phyloP scores from a whole-genome alignment of 2,329 filamentous ascomycete species.

The Fusarium ramigenum region DNA sequence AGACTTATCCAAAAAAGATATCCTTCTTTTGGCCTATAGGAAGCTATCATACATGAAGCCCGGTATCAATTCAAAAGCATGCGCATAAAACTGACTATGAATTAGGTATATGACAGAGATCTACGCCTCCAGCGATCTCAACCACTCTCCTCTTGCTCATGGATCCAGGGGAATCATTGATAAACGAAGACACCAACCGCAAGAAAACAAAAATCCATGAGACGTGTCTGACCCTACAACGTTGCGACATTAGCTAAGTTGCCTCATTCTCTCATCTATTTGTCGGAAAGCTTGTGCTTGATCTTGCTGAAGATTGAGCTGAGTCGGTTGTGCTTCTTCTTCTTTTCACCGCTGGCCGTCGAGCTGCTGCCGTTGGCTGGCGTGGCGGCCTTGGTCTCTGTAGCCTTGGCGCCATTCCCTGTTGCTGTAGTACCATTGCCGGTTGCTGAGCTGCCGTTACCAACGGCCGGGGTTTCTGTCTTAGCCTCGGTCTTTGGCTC shows the following conservation, averaged over 20 bases:
- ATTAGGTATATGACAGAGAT: slow-evolving; percentile 50
- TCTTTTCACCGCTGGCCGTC: slow-evolving; percentile 59
- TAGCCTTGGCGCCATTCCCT: slow-evolving; percentile 34
- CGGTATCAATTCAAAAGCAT: slow-evolving; percentile 41
- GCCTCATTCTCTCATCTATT: slow-evolving; percentile 37
- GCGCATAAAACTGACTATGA: slow-evolving; percentile 44
- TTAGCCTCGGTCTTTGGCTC: slow-evolving; percentile 19
- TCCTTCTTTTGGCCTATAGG: slow-evolving; percentile 24
- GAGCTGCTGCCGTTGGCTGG: slow-evolving; percentile 27
- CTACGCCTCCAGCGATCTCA: slow-evolving; percentile 43
- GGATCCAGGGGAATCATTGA: slow-evolving; percentile 53
- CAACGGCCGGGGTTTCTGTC: slow-evolving; percentile 28
- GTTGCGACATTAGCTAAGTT: slow-evolving; percentile 40
- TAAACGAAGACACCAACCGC: slow-evolving; percentile 50
- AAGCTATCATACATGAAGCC: slow-evolving; percentile 38
- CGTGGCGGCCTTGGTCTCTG: slow-evolving; percentile 36
- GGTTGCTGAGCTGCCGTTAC: slow-evolving; percentile 32
- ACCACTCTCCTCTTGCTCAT: slow-evolving; percentile 46
- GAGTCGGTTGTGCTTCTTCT: slow-evolving; percentile 74
- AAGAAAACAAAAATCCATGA: slow-evolving; percentile 42
- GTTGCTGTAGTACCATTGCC: slow-evolving; percentile 31
- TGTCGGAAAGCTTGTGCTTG: slow-evolving; percentile 56
- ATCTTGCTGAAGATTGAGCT: slow-evolving; percentile 70
- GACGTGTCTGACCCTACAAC: slow-evolving; percentile 39
- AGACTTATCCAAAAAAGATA: slow-evolving; percentile 23